Conservation (phyloP, 306 rosid genomes). For the Albizia julibrissin region DNA sequence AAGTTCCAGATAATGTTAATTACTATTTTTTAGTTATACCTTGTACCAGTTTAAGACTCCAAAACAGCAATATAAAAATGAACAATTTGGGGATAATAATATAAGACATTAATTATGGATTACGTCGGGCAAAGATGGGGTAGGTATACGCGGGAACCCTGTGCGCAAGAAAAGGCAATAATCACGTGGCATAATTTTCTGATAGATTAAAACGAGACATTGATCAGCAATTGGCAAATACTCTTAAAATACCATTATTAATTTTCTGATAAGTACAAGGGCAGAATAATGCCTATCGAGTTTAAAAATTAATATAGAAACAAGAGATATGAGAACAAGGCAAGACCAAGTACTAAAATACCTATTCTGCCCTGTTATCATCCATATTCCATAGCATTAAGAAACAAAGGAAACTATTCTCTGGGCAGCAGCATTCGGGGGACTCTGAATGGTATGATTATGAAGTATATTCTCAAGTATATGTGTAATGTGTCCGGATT, state of each 20-base stretch:
- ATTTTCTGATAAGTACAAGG: background rate
- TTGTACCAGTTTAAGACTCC: no score
- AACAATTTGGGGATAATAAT: no score
- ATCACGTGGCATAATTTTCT: background rate
- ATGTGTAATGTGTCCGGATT: background rate
- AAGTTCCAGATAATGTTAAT: no score
- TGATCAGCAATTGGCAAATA: background rate
- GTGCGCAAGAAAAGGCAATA: background rate
- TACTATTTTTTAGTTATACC: no score
- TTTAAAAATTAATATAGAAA: background rate
- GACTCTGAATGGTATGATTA: background rate
- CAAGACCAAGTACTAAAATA: background rate
- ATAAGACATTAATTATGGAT: no score
- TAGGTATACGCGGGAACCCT: no score
- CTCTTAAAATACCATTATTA: background rate
- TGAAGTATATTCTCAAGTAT: background rate
- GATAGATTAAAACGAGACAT: no score
- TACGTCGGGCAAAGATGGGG: no score
- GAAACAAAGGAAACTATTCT: background rate
- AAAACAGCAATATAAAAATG: no score
- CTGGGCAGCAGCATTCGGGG: background rate
- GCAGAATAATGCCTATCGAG: background rate
- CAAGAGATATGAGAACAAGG: background rate
- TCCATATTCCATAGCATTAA: background rate
- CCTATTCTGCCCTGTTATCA: background rate